Base-by-base conservation (phyloP, 1,284 basidiomycete genomes). In the Ganoderma leucocontextum region DNA sequence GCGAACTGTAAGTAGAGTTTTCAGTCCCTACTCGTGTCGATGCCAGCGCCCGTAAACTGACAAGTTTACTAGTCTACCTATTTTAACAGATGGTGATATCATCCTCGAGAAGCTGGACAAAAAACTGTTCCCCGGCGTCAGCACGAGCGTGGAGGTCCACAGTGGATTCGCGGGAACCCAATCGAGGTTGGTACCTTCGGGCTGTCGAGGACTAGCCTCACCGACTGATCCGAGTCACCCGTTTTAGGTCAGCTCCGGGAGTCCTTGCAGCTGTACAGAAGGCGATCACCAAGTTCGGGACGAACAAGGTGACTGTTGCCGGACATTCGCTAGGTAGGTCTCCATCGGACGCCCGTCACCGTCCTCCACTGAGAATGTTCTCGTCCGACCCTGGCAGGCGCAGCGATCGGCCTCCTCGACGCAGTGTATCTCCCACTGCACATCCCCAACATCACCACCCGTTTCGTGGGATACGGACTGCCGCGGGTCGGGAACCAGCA, bases 401-500 rank as follows among this genome's bases (percentile, higher is more conserved):
- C 82, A 15, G 86, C 86, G 0, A 79, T 87, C 62, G 78, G 84
- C 0, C 77, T 87, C 15, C 77, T 88, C 22, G 84, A 85, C 69
- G 76, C 82, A 0, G 80, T 86, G 13, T 85, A 81, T 73, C 78
- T 88, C 29, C 81, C 82, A 3, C 74, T 85, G 33, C 82, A 85
- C 65, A 76, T 88, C 7, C 64, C 78, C 82, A 73, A 70, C 2
- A 80, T 79, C 2, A 77, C 74, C 1, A 78, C 85, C 74, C 80
- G 78, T 65, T 81, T 81, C 42, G 74, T 87, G 39, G 80, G 77
- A 0, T 87, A 85, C 70, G 84, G 85, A n/a, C 80, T 89, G 75
- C 91, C 91, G 25, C 83, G 90, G 49, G 89, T 77, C 81, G 86
- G 86, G 85, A 67, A 90, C 87, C 57, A 91, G 88, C 75, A 80